phyloP scores from a whole-genome alignment of 352 stramenopile species.

The Nothophytophthora sp. region DNA sequence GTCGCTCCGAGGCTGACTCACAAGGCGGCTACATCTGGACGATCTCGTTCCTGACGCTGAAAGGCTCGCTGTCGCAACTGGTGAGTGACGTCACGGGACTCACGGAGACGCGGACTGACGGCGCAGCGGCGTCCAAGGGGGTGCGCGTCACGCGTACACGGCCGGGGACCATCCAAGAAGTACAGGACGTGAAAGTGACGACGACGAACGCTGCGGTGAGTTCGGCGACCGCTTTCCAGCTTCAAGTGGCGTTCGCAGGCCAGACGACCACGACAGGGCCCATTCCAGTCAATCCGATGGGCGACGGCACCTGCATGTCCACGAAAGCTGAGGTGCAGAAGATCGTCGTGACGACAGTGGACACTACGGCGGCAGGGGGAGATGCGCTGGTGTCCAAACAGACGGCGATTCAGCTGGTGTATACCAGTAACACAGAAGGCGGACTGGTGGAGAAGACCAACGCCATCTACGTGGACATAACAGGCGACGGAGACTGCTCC shows the following conservation, averaged over 20 bases:
- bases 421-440: constrained; percentile 67
- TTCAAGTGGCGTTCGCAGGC: constrained; percentile 46
- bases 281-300: constrained; percentile 83
- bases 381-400: constrained; percentile 88
- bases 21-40: constrained; percentile 94
- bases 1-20: constrained; percentile 72
- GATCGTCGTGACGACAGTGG: constrained; percentile 88
- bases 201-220: constrained; percentile 42
- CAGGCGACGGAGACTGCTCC: constrained; percentile 71
- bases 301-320: constrained; percentile 61
- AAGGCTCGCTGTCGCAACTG: constrained; percentile 47
- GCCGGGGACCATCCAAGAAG: constrained; percentile 55
- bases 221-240: constrained; percentile 36
- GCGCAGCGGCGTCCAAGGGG: constrained; percentile 36
- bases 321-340: constrained; percentile 86
- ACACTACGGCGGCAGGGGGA: constrained; percentile 89
- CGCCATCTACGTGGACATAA: constrained; percentile 82
- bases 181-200: constrained; percentile 68
- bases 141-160: constrained; percentile 47
- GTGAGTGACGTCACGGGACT: constrained; percentile 30
- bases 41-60: constrained; percentile 90
- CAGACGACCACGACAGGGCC: constrained; percentile 64
- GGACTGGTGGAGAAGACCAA: constrained; percentile 62
- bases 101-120: constrained; percentile 53
- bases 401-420: constrained; percentile 89